These are phyloP conservation scores for Mortierella sp. DNA, from an alignment of 371 early-diverging fungal genomes.

Conservation along the genomic window DNA sequence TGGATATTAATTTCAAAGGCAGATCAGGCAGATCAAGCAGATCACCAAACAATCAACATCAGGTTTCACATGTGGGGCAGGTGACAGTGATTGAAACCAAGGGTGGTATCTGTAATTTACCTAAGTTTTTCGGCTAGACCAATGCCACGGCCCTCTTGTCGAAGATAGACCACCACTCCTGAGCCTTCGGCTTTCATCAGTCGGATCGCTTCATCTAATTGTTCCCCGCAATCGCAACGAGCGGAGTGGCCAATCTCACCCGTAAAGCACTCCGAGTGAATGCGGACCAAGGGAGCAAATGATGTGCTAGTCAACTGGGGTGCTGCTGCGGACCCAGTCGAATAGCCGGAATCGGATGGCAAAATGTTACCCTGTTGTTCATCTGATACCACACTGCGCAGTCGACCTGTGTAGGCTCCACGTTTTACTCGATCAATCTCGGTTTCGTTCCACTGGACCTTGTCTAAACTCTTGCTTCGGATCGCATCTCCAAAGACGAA, in stretches of 20 bases:
- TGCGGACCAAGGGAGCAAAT: conserved; percentile 83
- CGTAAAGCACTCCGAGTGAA: conserved; percentile 97
- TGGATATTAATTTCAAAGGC: background rate
- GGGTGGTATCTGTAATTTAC: conserved; percentile 59
- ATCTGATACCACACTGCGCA: conserved; percentile 64
- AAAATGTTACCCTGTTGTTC: conserved; percentile 5
- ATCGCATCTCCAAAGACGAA: conserved; percentile 91
- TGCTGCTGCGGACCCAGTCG: conserved; percentile 9
- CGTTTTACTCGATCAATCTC: conserved; percentile 83
- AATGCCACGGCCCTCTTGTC: conserved; percentile 97
- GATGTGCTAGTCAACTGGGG: background rate
- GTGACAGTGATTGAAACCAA: background rate
- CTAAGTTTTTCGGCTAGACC: conserved; percentile 93
- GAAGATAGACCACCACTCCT: conserved; percentile 93
- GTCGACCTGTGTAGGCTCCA: conserved; percentile 79
- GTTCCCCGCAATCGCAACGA: conserved; percentile 97
- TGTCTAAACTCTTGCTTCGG: conserved; percentile 77
- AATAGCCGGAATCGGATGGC: background rate
- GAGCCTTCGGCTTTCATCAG: conserved; percentile 84
- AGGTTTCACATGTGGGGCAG: background rate
- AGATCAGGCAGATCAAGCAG: too few relatives aligned
- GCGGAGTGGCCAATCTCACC: conserved; percentile 94
- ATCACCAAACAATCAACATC: too few relatives aligned
- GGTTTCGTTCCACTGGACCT: conserved; percentile 75
- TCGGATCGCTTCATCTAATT: conserved; percentile 93